Base-by-base conservation (phyloP, 495 filamentous ascomycete species). In the Melanomma pulvis-pyrius region DNA sequence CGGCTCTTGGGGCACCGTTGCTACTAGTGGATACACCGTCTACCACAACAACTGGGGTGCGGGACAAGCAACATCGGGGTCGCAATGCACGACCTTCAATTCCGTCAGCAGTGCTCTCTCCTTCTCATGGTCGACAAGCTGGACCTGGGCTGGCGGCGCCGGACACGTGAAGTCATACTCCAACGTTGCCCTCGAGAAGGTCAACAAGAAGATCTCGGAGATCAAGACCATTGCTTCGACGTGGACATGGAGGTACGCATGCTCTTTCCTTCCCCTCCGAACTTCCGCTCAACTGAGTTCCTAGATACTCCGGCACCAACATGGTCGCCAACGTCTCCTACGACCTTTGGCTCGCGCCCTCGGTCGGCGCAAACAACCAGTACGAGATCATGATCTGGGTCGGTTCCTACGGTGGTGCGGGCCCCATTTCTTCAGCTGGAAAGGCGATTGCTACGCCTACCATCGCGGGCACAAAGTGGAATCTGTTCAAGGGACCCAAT, bases 331-430 rank as follows among this genome's bases (percentile, higher is more conserved):
- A 90, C 69, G 87, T 90, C 22, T 76, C 86, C 24, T 90, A 89
- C 72, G 87, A 90, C 71, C 75, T 89, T 63, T 90, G 88, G 77
- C 80, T 82, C 44, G 78, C 79, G 19, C 77, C 81, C 24, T 79
- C 78, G 21, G 69, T 82, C 11, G 71, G 71, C 55, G 80, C 79
- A 24, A 71, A 71, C 36, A 74, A 78, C 29, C 78, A 85, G 69
- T 88, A 87, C 73, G 88, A 90, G 74, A 80, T 90, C 73, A 90
- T 90, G 88, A 79, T 90, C 69, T 90, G 88, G 87, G 81, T 89
- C 24, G 86, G 77, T 3, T 82, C 83, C 28, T 74, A 84, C 61
- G 86, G 85, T 32, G 85, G 83, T 51, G 85, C 87, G 3, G 85
- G 84, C 12, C 85, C 86, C 4, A 88, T 89, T 73, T 86, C 84